Evolutionary conservation across 2,329 filamentous ascomycete genomes (phyloP).

Genomic region (Nemania serpens): DNA sequence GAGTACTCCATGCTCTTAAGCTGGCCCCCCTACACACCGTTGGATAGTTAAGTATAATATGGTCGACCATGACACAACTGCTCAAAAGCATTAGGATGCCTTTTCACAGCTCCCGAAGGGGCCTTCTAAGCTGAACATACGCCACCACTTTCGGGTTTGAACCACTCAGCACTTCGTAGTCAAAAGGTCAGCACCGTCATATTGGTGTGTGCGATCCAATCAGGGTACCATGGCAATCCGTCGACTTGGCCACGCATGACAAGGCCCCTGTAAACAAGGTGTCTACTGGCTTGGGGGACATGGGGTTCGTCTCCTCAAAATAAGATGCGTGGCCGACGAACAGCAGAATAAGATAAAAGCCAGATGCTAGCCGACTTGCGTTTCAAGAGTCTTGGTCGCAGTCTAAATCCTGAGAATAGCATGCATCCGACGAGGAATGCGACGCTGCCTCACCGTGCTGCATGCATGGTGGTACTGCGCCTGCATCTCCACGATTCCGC

Average conservation of each 20-base stretch:
- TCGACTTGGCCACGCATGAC: neutral
- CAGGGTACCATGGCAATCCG: neutral
- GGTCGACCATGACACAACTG: too few species aligned
- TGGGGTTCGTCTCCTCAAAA: too few species aligned
- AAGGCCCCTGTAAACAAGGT: neutral
- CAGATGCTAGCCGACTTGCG: neutral
- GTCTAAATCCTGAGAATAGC: conserved; percentile 9
- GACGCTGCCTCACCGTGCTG: conserved; percentile 15
- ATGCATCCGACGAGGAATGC: conserved; percentile 18
- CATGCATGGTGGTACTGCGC: conserved; percentile 19
- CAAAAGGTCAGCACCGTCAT: neutral
- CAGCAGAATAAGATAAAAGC: conserved; percentile 1
- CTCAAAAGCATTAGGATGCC: too few species aligned
- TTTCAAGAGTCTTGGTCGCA: conserved; percentile 20
- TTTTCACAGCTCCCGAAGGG: too few species aligned
- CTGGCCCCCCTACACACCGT: too few species aligned
- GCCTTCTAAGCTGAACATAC: too few species aligned
- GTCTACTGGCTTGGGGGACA: neutral
- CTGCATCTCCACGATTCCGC: conserved; percentile 8
- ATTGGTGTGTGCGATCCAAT: neutral
- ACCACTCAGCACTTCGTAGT: too few species aligned
- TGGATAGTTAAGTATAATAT: too few species aligned
- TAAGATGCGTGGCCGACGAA: conserved; percentile 2
- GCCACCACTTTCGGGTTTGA: too few species aligned
- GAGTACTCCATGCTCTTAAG: too few species aligned